Conservation (phyloP, 371 early-diverging fungal species). For the Mortierella sp. region DNA sequence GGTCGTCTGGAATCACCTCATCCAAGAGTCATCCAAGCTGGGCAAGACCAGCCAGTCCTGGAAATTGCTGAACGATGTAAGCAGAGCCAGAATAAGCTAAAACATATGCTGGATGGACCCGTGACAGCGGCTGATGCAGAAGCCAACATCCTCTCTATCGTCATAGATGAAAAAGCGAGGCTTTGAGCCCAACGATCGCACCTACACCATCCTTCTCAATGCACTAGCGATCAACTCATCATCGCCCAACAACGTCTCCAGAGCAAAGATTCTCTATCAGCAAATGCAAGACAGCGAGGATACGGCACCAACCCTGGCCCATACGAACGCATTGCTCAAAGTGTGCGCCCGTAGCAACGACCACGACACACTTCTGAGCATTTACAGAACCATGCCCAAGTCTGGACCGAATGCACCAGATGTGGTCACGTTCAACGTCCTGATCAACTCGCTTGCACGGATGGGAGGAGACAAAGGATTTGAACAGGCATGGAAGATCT, state of each 20-base stretch:
- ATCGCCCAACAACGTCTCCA: conserved; percentile 43
- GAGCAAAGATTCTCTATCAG: conserved; percentile 40
- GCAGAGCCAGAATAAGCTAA: too few species aligned
- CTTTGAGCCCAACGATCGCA: conserved; percentile 53
- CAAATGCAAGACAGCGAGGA: conserved; percentile 36
- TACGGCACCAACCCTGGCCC: conserved; percentile 27
- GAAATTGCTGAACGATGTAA: conserved; percentile 54
- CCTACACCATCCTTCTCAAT: conserved; percentile 56
- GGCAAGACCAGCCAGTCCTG: conserved; percentile 51
- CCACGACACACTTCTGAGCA: conserved; percentile 22
- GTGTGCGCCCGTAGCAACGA: conserved; percentile 50
- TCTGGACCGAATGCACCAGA: conserved; percentile 40
- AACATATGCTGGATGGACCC: too few species aligned
- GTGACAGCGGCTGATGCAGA: too few species aligned
- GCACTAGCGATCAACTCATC: conserved; percentile 52
- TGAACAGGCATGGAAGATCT: conserved; percentile 49
- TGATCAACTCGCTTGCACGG: conserved; percentile 54
- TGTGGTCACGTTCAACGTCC: conserved; percentile 54
- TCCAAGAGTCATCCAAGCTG: conserved; percentile 49
- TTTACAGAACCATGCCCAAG: conserved; percentile 41
- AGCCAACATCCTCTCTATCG: background rate
- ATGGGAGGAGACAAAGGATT: conserved; percentile 38
- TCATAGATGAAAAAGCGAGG: conserved; percentile 60
- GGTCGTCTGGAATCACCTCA: conserved; percentile 63
- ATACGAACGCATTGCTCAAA: conserved; percentile 58